A percentile compares a stretch with the other conserved stretches of the same genome.
These are phyloP conservation scores for Phytophthora rubi DNA, from an alignment of 352 stramenopile genomes.

Conservation along the genomic window DNA sequence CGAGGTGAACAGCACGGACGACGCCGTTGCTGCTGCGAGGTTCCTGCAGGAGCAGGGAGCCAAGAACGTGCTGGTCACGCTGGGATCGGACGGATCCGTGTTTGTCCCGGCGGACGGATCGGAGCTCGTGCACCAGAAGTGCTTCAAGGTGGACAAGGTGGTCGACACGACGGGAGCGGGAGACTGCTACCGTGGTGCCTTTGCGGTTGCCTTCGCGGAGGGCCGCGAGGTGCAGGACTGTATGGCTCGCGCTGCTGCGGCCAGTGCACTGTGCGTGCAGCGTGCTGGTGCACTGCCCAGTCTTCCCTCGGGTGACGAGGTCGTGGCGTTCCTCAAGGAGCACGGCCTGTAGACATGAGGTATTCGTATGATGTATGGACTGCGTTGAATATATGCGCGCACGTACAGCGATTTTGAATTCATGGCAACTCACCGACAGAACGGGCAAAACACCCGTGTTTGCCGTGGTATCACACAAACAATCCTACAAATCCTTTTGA, in stretches of 20 bases:
- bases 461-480: too few relatives aligned
- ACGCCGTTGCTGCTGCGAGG: slow-evolving; percentile 62
- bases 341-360: slow-evolving; percentile 17
- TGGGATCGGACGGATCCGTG: slow-evolving; percentile 71
- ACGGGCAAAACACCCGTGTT: too few relatives aligned
- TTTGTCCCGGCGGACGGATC: slow-evolving; percentile 54
- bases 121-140: slow-evolving; percentile 50
- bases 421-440: neutral
- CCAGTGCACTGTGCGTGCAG: slow-evolving; percentile 74
- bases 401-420: slow-evolving; percentile 2
- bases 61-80: slow-evolving; percentile 68
- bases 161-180: slow-evolving; percentile 83
- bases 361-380: slow-evolving; percentile 6
- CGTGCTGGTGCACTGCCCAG: slow-evolving; percentile 67
- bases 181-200: slow-evolving; percentile 79
- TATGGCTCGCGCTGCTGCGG: slow-evolving; percentile 61
- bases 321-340: slow-evolving; percentile 42
- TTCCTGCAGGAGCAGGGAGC: slow-evolving; percentile 58
- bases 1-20: slow-evolving; percentile 46
- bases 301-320: slow-evolving; percentile 56
- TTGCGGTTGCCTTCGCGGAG: slow-evolving; percentile 67
- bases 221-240: slow-evolving; percentile 52
- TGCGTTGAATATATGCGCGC: slow-evolving; percentile 10
- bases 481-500: too few relatives aligned
- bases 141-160: slow-evolving; percentile 63